A percentile compares a stretch with the other conserved stretches of the same genome.
These are phyloP conservation scores for Spathaspora girioi DNA, from an alignment of 805 yeast species.

Conservation along the genomic window DNA sequence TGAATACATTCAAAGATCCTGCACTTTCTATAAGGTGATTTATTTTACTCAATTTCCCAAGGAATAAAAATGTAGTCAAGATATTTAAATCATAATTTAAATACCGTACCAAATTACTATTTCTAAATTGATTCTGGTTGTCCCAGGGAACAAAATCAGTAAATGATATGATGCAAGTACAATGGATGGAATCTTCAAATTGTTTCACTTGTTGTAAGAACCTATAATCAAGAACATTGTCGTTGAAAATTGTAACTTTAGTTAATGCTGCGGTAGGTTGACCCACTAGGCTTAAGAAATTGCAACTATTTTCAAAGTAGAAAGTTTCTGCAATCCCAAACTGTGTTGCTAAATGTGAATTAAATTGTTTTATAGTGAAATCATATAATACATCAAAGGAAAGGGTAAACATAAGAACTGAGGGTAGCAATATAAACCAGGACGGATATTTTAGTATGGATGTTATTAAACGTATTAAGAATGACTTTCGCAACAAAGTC, in stretches of 20 bases:
- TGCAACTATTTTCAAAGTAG: not conserved
- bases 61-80: slow-evolving; percentile 19
- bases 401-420: slow-evolving; percentile 25
- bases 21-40: slow-evolving; percentile 31
- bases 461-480: slow-evolving; percentile 8
- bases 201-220: not conserved
- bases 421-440: slow-evolving; percentile 26
- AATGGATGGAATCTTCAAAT: not conserved
- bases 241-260: not conserved
- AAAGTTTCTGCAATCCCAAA: slow-evolving; percentile 4
- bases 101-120: slow-evolving; percentile 5
- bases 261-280: not conserved
- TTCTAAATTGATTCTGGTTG: slow-evolving; percentile 3
- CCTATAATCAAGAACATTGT: not conserved
- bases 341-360: slow-evolving; percentile 15
- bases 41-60: slow-evolving; percentile 19
- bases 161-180: not conserved
- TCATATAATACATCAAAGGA: slow-evolving; percentile 36
- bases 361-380: slow-evolving; percentile 23
- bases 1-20: slow-evolving; percentile 15
- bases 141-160: not conserved
- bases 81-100: slow-evolving; percentile 24
- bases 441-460: slow-evolving; percentile 24
- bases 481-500: not conserved
- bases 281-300: not conserved